A percentile compares a stretch with the other conserved stretches of the same genome.
Conservation (phyloP, 805 yeast species). For the Wickerhamomyces bovis region DNA sequence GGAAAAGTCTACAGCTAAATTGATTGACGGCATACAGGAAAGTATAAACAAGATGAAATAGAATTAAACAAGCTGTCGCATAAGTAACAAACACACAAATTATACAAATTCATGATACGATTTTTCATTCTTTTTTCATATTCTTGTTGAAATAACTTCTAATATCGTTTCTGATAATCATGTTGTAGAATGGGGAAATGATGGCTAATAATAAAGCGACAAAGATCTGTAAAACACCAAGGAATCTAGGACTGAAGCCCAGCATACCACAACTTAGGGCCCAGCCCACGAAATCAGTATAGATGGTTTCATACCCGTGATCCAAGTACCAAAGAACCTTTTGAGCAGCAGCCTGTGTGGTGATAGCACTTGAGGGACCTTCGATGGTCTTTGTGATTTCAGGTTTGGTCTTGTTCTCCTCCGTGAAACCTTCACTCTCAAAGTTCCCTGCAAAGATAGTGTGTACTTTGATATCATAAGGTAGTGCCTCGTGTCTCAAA, state of each 20-base stretch:
- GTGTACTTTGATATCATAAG: conserved; percentile 62
- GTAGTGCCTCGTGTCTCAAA: conserved; percentile 73
- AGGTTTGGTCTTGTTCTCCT: conserved; percentile 84
- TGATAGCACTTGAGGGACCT: conserved; percentile 71
- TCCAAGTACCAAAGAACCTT: conserved; percentile 50
- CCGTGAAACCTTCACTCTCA: conserved; percentile 76
- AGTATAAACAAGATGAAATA: background rate
- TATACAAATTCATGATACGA: background rate
- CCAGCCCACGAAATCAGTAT: conserved; percentile 87
- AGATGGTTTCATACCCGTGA: conserved; percentile 64
- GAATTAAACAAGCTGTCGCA: conserved; percentile 2
- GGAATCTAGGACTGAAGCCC: conserved; percentile 64
- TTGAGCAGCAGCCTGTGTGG: conserved; percentile 60
- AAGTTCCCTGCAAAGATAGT: conserved; percentile 88
- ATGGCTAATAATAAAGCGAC: conserved; percentile 45
- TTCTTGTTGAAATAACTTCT: conserved; percentile 38
- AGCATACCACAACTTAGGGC: conserved; percentile 57
- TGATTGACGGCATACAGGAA: conserved; percentile 3
- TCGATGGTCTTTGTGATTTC: conserved; percentile 75
- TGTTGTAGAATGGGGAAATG: conserved; percentile 51
- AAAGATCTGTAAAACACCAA: conserved; percentile 46
- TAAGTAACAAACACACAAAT: background rate
- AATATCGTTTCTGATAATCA: conserved; percentile 46
- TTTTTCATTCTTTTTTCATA: conserved; percentile 25
- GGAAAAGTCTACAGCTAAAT: conserved; percentile 28